A percentile compares a stretch with the other conserved stretches of the same genome.
phyloP scores from a whole-genome alignment of 2,329 filamentous ascomycete species.

The Aspergillus piperis region DNA sequence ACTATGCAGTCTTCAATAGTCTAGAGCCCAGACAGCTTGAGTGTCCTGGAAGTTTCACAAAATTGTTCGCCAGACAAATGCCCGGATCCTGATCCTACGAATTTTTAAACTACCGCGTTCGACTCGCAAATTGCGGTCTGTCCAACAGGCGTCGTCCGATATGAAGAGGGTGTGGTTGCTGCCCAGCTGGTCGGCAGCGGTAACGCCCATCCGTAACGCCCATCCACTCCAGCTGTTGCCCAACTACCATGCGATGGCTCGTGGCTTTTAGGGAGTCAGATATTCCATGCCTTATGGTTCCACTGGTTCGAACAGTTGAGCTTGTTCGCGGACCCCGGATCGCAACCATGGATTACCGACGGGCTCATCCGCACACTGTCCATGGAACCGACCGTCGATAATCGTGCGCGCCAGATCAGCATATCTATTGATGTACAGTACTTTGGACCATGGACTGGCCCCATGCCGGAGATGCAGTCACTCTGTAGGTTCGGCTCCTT shows the following conservation, averaged over 20 bases:
- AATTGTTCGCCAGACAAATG: background rate
- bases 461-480: background rate
- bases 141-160: conserved; percentile 12
- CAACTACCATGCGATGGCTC: conserved; percentile 3
- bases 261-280: background rate
- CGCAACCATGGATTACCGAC: background rate
- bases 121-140: conserved; percentile 23
- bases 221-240: conserved; percentile 27
- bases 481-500: background rate
- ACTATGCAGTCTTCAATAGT: background rate
- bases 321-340: background rate
- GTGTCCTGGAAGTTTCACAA: background rate
- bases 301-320: conserved; percentile 11
- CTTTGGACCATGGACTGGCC: background rate
- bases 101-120: conserved; percentile 12
- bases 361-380: conserved; percentile 9
- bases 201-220: conserved; percentile 39
- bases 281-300: conserved; percentile 14
- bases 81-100: background rate
- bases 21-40: background rate
- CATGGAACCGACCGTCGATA: conserved; percentile 6
- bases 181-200: conserved; percentile 36
- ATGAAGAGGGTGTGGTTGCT: conserved; percentile 29
- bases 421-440: conserved; percentile 1
- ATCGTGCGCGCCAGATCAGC: background rate